These are phyloP conservation scores for Multifurca ochricompacta DNA, from an alignment of 768 basidiomycete genomes.

Conservation along the genomic window DNA sequence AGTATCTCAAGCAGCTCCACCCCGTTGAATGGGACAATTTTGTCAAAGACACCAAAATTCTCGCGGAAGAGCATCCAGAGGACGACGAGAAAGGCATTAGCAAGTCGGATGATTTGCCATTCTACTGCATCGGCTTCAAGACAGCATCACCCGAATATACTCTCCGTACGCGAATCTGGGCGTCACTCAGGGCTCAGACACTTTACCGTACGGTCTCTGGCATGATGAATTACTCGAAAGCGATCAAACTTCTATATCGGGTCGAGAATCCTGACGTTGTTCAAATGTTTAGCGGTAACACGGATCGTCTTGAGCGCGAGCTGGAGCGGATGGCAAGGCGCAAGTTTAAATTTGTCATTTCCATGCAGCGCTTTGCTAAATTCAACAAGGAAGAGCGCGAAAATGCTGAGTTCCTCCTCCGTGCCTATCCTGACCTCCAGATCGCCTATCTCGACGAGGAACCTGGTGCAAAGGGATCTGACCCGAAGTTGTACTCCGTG, in stretches of 20 bases:
- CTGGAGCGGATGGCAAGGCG: constrained; percentile 93
- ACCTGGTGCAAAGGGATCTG: constrained; percentile 77
- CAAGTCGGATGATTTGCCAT: constrained; percentile 90
- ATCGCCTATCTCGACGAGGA: constrained; percentile 99
- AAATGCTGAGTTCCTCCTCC: constrained; percentile 94
- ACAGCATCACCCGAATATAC: constrained; percentile 98
- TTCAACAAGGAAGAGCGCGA: constrained; percentile 99
- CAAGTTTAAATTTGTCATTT: constrained; percentile 97
- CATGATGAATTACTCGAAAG: constrained; percentile 99
- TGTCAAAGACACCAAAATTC: constrained; percentile 98
- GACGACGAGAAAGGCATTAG: constrained; percentile 57
- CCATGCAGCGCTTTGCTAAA: constrained; percentile 98
- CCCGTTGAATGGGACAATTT: constrained; percentile 99
- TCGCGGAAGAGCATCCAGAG: constrained; percentile 75
- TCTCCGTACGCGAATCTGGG: constrained; percentile 98
- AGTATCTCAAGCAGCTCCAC: constrained; percentile 97
- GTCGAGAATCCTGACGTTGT: constrained; percentile 99
- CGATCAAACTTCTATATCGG: constrained; percentile 96
- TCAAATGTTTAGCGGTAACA: constrained; percentile 92
- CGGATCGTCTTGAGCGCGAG: constrained; percentile 91
- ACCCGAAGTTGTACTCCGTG: constrained; percentile 83
- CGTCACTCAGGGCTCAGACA: constrained; percentile 94
- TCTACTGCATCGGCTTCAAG: constrained; percentile 99
- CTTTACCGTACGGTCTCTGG: constrained; percentile 98
- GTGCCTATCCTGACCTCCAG: constrained; percentile 97